phyloP scores from a whole-genome alignment of 768 basidiomycete genomes.

The Leucocoprinus birnbaumii region DNA sequence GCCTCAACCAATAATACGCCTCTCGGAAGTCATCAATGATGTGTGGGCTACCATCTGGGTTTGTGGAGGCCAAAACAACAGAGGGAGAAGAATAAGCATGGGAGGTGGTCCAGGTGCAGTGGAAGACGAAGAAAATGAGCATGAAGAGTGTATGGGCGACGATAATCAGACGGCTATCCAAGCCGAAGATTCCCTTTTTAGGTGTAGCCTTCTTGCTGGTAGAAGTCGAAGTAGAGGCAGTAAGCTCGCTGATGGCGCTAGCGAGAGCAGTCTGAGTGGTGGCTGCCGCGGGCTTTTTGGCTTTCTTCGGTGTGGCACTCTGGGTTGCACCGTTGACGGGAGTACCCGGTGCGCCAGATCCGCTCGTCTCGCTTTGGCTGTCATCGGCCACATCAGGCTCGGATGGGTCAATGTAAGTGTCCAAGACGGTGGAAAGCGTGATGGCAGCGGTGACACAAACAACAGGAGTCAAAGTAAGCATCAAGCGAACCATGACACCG shows the following conservation, averaged over 20 bases:
- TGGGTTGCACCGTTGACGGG: conserved; percentile 25
- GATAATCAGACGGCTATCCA: conserved; percentile 80
- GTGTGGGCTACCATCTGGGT: conserved; percentile 82
- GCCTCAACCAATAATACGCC: conserved; percentile 97
- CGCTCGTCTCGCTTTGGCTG: conserved; percentile 22
- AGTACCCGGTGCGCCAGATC: conserved; percentile 22
- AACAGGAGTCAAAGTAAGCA: conserved; percentile 95
- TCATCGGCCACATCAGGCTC: conserved; percentile 51
- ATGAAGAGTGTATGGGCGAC: conserved; percentile 72
- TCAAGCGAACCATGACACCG: conserved; percentile 98
- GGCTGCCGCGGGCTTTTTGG: conserved; percentile 47
- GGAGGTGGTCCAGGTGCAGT: conserved; percentile 96
- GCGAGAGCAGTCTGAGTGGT: conserved; percentile 25
- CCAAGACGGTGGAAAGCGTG: conserved; percentile 82
- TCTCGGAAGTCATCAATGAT: conserved; percentile 99
- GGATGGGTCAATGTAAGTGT: conserved; percentile 84
- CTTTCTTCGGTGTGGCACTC: conserved; percentile 48
- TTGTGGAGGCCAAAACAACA: conserved; percentile 83
- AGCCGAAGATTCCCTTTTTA: conserved; percentile 72
- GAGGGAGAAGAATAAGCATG: conserved; percentile 96
- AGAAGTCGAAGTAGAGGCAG: conserved; percentile 32
- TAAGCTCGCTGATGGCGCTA: conserved; percentile 36
- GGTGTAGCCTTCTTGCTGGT: conserved; percentile 30
- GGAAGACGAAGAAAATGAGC: conserved; percentile 88
- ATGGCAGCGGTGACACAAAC: conserved; percentile 94